A percentile compares a stretch with the other conserved stretches of the same genome.
These are phyloP conservation scores for Tremella yokohamensis DNA, from an alignment of 768 basidiomycete genomes.

Conservation along the genomic window DNA sequence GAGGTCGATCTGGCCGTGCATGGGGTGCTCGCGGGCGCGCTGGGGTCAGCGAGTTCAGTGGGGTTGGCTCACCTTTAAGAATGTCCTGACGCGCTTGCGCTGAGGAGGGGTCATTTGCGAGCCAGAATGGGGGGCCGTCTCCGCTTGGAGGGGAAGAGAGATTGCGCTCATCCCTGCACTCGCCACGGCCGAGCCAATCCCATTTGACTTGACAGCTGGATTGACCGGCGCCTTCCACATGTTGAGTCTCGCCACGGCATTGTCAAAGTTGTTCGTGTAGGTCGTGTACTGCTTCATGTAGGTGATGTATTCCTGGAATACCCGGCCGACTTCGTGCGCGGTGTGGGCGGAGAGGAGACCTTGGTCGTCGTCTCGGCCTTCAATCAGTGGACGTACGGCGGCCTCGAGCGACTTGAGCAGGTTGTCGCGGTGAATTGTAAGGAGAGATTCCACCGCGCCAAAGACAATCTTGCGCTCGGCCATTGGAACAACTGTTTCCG, in stretches of 20 bases:
- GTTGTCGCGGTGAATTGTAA: slow-evolving; percentile 86
- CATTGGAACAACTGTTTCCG: slow-evolving; percentile 79
- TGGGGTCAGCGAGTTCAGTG: background rate
- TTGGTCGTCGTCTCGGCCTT: slow-evolving; percentile 61
- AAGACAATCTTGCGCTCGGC: slow-evolving; percentile 88
- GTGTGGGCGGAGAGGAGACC: slow-evolving; percentile 70
- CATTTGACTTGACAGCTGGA: slow-evolving; percentile 10
- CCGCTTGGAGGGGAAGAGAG: slow-evolving; percentile 14
- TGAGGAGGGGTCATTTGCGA: slow-evolving; percentile 59
- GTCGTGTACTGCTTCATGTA: slow-evolving; percentile 99
- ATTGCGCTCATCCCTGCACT: slow-evolving; percentile 30
- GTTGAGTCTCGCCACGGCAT: slow-evolving; percentile 79
- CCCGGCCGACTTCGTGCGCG: slow-evolving; percentile 76
- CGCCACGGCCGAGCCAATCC: slow-evolving; percentile 25
- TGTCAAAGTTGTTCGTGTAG: slow-evolving; percentile 98
- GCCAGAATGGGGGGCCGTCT: slow-evolving; percentile 21
- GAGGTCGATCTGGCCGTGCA: slow-evolving; percentile 87
- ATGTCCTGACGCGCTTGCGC: slow-evolving; percentile 79
- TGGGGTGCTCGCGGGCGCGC: slow-evolving; percentile 76
- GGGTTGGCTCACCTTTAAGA: slow-evolving; percentile 58
- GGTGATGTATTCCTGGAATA: slow-evolving; percentile 88
- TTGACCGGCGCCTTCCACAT: slow-evolving; percentile 61
- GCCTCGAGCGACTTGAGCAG: slow-evolving; percentile 86
- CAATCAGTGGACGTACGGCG: slow-evolving; percentile 68
- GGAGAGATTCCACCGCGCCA: slow-evolving; percentile 79